phyloP scores from a whole-genome alignment of 2,329 filamentous ascomycete species.

The Phialophora expanda region DNA sequence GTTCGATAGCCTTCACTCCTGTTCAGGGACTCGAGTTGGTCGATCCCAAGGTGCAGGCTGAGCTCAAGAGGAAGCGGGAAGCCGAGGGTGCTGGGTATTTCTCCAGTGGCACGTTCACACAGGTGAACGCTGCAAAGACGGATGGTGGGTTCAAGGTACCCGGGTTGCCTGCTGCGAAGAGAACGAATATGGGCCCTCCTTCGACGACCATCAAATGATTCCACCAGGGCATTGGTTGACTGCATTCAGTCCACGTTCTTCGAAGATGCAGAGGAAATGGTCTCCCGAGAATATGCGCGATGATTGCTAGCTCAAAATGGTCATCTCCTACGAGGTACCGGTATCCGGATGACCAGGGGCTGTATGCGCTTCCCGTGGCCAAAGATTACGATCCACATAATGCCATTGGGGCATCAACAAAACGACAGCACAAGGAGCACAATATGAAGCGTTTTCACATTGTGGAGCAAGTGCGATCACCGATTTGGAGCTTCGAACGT shows the following conservation, averaged over 20 bases:
- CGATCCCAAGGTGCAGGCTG: slow-evolving; percentile 86
- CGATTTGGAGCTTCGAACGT: not conserved
- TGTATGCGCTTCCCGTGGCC: not conserved
- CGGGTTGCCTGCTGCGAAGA: slow-evolving; percentile 74
- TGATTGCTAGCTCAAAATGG: not conserved
- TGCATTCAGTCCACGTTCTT: not conserved
- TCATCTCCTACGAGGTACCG: not conserved
- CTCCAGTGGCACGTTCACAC: slow-evolving; percentile 95
- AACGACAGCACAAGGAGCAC: not conserved
- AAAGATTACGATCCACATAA: not conserved
- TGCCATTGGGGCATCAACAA: not conserved
- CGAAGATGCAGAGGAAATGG: not conserved
- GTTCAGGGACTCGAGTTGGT: slow-evolving; percentile 94
- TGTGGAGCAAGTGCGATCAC: not conserved
- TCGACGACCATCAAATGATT: slow-evolving; percentile 41
- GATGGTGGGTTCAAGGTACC: slow-evolving; percentile 82
- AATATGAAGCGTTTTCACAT: not conserved
- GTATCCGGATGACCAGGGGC: not conserved
- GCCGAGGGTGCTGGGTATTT: slow-evolving; percentile 97
- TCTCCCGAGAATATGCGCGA: not conserved
- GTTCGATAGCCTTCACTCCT: slow-evolving; percentile 88
- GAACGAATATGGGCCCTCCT: slow-evolving; percentile 62
- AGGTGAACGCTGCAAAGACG: slow-evolving; percentile 58
- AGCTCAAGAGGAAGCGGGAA: slow-evolving; percentile 87
- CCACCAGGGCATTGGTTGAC: no score